Evolutionary conservation across 805 yeast genomes (phyloP).

Genomic region (Huiozyma sinensis): DNA sequence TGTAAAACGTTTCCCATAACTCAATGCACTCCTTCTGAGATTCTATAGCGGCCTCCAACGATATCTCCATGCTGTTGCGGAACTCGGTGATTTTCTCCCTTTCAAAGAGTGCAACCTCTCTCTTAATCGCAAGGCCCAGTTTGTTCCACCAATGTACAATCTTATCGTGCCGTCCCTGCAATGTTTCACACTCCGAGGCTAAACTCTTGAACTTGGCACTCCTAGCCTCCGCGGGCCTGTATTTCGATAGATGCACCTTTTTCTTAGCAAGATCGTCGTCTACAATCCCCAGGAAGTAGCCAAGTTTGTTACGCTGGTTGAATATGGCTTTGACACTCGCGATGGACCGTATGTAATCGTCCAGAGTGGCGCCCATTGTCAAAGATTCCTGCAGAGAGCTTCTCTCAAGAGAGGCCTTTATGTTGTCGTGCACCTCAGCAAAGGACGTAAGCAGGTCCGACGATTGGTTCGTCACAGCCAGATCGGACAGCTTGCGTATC

Average conservation of each 20-base stretch:
- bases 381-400: slow-evolving; percentile 76
- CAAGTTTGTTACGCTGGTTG: slow-evolving; percentile 56
- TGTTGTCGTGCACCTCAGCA: slow-evolving; percentile 57
- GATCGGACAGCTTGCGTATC: slow-evolving; percentile 50
- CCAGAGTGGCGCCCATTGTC: slow-evolving; percentile 77
- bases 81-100: slow-evolving; percentile 70
- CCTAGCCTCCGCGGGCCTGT: slow-evolving; percentile 31
- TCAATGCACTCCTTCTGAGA: slow-evolving; percentile 86
- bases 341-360: slow-evolving; percentile 72
- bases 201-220: slow-evolving; percentile 50
- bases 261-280: slow-evolving; percentile 40
- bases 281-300: slow-evolving; percentile 36
- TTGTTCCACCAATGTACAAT: slow-evolving; percentile 53
- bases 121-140: slow-evolving; percentile 54
- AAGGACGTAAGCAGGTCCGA: slow-evolving; percentile 58
- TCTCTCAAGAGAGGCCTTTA: slow-evolving; percentile 66
- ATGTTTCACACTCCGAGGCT: slow-evolving; percentile 46
- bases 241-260: slow-evolving; percentile 36
- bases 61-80: slow-evolving; percentile 81
- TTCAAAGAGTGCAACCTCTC: slow-evolving; percentile 60
- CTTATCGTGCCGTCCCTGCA: slow-evolving; percentile 42
- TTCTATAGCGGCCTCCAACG: slow-evolving; percentile 82
- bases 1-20: slow-evolving; percentile 82
- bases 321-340: slow-evolving; percentile 66
- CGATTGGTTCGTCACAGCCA: slow-evolving; percentile 63